Evolutionary conservation across 495 filamentous ascomycete species (phyloP).

Genomic region (Xanthoparmelia taractica): DNA sequence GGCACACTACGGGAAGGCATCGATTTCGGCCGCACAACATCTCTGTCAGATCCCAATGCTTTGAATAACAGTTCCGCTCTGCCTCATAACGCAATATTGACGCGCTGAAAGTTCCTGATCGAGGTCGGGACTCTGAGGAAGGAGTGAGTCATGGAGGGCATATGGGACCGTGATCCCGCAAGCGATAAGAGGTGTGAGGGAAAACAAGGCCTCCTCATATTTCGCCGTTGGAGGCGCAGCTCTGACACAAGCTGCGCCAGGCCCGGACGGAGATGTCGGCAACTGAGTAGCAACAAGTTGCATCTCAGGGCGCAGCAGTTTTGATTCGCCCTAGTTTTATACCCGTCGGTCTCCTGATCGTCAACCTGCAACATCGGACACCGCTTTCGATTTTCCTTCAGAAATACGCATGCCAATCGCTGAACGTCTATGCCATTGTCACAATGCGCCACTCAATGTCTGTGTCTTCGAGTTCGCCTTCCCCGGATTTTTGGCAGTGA

Average conservation of each 20-base stretch:
- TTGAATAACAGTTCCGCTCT: not conserved
- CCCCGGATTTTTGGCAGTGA: not conserved
- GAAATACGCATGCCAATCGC: not conserved
- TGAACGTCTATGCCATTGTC: not conserved
- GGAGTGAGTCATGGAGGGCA: not conserved
- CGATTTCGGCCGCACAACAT: not conserved
- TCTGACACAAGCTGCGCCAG: not conserved
- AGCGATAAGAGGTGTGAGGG: not conserved
- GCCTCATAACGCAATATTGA: not conserved
- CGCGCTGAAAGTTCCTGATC: no score
- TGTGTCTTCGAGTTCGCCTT: not conserved
- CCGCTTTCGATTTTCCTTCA: not conserved
- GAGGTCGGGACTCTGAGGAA: no score
- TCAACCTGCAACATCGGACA: not conserved
- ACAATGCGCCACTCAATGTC: not conserved
- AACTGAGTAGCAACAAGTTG: not conserved
- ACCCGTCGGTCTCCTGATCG: not conserved
- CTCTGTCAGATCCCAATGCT: not conserved
- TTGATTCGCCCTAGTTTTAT: not conserved
- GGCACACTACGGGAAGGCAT: not conserved
- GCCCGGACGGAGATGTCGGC: not conserved
- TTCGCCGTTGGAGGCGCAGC: not conserved
- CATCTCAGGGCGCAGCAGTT: not conserved
- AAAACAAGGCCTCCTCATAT: not conserved
- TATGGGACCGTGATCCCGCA: not conserved